A percentile compares a stretch with the other conserved stretches of the same genome.
These are phyloP conservation scores for Stephania cephalantha DNA, from an alignment of 164 flowering plant genomes.

Conservation along the genomic window DNA sequence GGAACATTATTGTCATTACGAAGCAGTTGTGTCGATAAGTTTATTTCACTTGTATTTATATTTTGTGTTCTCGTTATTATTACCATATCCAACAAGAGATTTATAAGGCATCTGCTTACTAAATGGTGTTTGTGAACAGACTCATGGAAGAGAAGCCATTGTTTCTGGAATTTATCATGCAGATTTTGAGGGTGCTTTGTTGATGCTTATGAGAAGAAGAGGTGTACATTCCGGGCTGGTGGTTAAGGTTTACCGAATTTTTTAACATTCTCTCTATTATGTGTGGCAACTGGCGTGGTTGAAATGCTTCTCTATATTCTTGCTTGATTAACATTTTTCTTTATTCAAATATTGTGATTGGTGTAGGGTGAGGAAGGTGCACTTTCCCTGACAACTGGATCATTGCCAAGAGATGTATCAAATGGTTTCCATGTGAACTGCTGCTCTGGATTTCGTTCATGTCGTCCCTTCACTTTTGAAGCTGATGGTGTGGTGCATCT, in stretches of 20 bases:
- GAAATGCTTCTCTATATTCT: neutral
- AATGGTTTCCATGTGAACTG: constrained; percentile 95
- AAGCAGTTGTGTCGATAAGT: neutral
- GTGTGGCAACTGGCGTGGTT: neutral
- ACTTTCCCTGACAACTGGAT: constrained; percentile 89
- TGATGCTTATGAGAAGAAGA: constrained; percentile 99
- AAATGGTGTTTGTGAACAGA: constrained; percentile 35
- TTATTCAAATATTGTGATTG: neutral
- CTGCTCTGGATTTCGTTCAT: constrained; percentile 89
- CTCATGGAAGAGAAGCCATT: constrained; percentile 79
- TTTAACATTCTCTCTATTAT: neutral
- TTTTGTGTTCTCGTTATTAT: neutral
- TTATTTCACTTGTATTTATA: neutral
- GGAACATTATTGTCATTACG: neutral
- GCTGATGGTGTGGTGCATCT: constrained; percentile 52
- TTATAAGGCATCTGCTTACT: neutral
- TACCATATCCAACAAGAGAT: neutral
- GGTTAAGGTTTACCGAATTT: constrained; percentile 58
- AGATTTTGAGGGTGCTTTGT: constrained; percentile 77
- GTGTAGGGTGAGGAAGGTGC: constrained; percentile 98
- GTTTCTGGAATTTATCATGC: constrained; percentile 96
- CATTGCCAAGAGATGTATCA: constrained; percentile 46
- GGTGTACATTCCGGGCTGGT: constrained; percentile 95
- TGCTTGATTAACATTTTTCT: neutral
- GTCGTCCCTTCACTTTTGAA: constrained; percentile 36